A percentile compares a stretch with the other conserved stretches of the same genome.
These are phyloP conservation scores for Straminergon stramineum DNA, from an alignment of 225 moss, liverwort and hornwort species.

Conservation along the genomic window DNA sequence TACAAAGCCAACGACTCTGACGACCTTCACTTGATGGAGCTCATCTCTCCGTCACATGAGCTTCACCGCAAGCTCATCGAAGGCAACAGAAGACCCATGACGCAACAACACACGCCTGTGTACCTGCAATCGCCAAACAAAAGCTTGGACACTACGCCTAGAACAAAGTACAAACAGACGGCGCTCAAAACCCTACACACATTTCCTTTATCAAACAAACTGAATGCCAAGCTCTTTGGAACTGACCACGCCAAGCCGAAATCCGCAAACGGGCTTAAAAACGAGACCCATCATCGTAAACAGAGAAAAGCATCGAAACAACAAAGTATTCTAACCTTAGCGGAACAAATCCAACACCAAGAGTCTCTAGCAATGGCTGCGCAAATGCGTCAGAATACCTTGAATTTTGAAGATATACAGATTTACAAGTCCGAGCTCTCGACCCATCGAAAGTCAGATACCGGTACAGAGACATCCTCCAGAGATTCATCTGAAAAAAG, in stretches of 20 bases:
- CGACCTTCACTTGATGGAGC: slow-evolving; percentile 16
- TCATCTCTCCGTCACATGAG: slow-evolving; percentile 11
- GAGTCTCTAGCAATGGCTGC: background rate
- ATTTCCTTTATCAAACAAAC: background rate
- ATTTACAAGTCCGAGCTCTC: background rate
- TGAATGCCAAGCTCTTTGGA: background rate
- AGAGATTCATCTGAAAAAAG: background rate
- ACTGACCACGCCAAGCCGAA: background rate
- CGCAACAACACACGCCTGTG: background rate
- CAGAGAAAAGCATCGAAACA: background rate
- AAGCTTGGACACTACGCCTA: background rate
- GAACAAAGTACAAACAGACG: background rate
- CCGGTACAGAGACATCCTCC: background rate
- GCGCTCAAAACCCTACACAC: background rate
- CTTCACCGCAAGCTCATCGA: slow-evolving; percentile 14
- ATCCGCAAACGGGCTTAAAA: background rate
- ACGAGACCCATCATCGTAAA: background rate
- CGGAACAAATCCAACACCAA: background rate
- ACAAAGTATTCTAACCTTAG: background rate
- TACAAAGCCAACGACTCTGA: slow-evolving; percentile 32
- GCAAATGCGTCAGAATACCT: background rate
- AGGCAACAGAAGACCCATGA: background rate
- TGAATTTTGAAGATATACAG: background rate
- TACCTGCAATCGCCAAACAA: background rate
- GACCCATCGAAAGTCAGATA: background rate